These are phyloP conservation scores for Entophlyctis luteolus DNA, from an alignment of 192 early-diverging fungal species.

Conservation along the genomic window DNA sequence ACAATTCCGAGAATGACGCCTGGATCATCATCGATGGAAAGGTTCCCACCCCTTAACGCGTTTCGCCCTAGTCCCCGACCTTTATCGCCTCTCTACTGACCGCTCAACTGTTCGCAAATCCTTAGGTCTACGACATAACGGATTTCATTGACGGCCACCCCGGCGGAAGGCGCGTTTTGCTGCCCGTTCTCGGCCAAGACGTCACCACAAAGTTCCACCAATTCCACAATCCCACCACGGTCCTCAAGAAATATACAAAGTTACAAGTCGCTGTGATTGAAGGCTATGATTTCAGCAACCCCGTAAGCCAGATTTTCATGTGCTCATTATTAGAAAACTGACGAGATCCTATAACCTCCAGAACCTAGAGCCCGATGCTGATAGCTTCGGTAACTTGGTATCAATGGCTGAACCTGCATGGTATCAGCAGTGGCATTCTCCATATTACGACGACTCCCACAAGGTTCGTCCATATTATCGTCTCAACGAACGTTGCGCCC, in stretches of 20 bases:
- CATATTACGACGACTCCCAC: slow-evolving; percentile 79
- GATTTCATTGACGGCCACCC: slow-evolving; percentile 48
- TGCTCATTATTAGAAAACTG: too few species aligned
- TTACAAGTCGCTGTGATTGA: not conserved
- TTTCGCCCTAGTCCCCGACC: slow-evolving; percentile 17
- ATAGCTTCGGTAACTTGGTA: slow-evolving; percentile 61
- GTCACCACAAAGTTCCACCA: slow-evolving; percentile 76
- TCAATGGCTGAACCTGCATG: slow-evolving; percentile 77
- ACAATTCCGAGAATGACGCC: slow-evolving; percentile 69
- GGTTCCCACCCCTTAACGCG: slow-evolving; percentile 36
- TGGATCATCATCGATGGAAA: slow-evolving; percentile 78
- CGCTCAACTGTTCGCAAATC: slow-evolving; percentile 16
- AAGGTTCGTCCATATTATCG: not conserved
- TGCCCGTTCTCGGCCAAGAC: slow-evolving; percentile 72
- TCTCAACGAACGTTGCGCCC: too few species aligned
- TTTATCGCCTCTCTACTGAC: too few species aligned
- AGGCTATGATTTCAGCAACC: not conserved
- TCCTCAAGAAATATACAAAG: not conserved
- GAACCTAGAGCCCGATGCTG: not conserved
- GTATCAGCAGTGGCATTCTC: slow-evolving; percentile 51
- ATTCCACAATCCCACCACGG: slow-evolving; percentile 59
- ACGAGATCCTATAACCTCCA: too few species aligned
- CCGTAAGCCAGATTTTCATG: too few species aligned
- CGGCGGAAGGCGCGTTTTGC: slow-evolving; percentile 63
- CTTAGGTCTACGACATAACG: slow-evolving; percentile 51